phyloP scores from a whole-genome alignment of 148 eudicot species.

The Vaccinium vitisidaea region DNA sequence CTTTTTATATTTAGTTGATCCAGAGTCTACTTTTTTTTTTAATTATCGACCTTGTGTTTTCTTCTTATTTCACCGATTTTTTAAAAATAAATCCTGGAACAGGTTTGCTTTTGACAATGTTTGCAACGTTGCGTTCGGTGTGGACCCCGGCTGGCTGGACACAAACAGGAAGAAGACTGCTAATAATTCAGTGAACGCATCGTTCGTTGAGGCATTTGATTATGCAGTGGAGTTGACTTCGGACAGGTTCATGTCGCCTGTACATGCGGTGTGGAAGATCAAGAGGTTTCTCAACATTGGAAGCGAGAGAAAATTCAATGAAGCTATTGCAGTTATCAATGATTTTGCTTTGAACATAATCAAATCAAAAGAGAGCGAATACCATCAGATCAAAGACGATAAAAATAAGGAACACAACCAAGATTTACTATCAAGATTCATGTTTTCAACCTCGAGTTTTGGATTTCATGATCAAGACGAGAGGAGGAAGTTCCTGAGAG shows the following conservation, averaged over 20 bases:
- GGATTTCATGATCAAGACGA: conserved; percentile 26
- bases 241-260: conserved; percentile 19
- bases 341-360: conserved; percentile 23
- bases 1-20: background rate
- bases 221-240: conserved; percentile 19
- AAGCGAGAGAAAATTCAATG: conserved; percentile 26
- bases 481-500: conserved; percentile 34
- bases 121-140: conserved; percentile 23
- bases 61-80: background rate
- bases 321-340: conserved; percentile 19
- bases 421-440: conserved; percentile 21
- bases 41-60: background rate
- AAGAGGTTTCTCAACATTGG: conserved; percentile 28
- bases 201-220: conserved; percentile 21
- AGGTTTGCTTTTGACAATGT: conserved; percentile 51
- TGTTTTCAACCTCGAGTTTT: conserved; percentile 24
- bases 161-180: background rate
- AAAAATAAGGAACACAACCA: background rate
- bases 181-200: background rate
- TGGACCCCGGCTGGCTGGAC: conserved; percentile 12
- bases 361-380: conserved; percentile 23
- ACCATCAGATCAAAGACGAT: conserved; percentile 1
- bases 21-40: background rate
- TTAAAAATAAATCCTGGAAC: background rate
- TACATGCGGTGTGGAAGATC: conserved; percentile 23